phyloP scores from a whole-genome alignment of 257 asterid genomes.

The Penstemon eatonii region DNA sequence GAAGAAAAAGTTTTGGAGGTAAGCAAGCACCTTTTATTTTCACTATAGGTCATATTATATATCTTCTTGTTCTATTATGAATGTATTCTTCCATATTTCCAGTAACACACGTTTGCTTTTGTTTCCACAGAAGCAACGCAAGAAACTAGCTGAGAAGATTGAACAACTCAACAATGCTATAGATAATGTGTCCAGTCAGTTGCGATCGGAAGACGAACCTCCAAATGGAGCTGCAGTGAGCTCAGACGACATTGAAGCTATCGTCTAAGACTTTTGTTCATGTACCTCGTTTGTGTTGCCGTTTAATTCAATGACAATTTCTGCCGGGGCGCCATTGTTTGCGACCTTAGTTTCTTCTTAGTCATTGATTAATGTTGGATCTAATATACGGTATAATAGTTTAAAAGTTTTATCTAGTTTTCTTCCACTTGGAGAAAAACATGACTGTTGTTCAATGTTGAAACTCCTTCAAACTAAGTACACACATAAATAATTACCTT shows the following conservation, averaged over 20 bases:
- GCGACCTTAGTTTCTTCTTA: not conserved
- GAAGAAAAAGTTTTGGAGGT: conserved; percentile 91
- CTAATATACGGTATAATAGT: not conserved
- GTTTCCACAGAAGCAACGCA: conserved; percentile 62
- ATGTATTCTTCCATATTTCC: not conserved
- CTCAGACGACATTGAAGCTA: conserved; percentile 50
- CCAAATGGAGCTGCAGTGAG: conserved; percentile 43
- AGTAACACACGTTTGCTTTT: conserved; percentile 4
- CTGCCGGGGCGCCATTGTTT: conserved; percentile 1
- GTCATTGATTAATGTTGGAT: conserved; percentile 13
- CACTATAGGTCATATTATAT: not conserved
- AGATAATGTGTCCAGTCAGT: conserved; percentile 59
- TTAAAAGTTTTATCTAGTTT: not conserved
- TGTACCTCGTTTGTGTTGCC: not conserved
- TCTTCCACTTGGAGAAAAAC: not conserved
- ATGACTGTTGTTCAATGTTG: not conserved
- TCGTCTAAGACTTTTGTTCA: conserved; percentile 32
- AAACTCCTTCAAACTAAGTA: not conserved
- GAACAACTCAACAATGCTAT: conserved; percentile 70
- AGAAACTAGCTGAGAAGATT: conserved; percentile 65
- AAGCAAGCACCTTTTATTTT: conserved; percentile 24
- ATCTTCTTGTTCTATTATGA: not conserved
- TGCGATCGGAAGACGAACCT: conserved; percentile 40
- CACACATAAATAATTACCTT: conserved; percentile 7
- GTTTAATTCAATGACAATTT: conserved; percentile 14